Base-by-base conservation (phyloP, 2,329 filamentous ascomycete species). In the Xylogone sp. region DNA sequence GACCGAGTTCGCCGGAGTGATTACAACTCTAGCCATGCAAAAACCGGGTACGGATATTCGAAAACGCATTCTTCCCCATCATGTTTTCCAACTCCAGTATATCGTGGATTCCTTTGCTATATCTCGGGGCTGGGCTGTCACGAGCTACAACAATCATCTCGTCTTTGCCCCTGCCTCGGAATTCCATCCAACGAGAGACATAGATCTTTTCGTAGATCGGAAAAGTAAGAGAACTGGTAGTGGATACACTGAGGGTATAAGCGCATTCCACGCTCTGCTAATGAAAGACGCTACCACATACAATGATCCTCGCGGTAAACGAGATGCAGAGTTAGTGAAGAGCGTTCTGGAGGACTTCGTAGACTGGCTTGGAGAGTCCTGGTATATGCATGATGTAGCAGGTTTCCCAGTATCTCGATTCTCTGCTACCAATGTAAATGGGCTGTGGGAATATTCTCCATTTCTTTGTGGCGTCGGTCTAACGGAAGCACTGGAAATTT, bases 71-170 rank as follows among this genome's bases (percentile, higher is more conserved):
- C 62, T 72, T 1, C 75, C 75, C 0, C 71, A 74, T 31, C 69
- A 73, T 53, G 71, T 79, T 1, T 77, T 80, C 51, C 69, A 78
- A 34, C 62, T 80, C 0, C 74, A 79, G 53, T 74, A 70, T 51
- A 75, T 79, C 31, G 68, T 78, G 10, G 76, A 79, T 53, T 73
- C 75, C 1, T 62, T 76, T 31, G 64, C 67, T 2, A 62, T 71
- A 1, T 76, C 69, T 12, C 69, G 69, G 1, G 74, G 75, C 3
- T 79, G 76, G 75, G 63, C 60, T 1, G 18, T 68, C 2, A n/a
- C n/a, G n/a, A 62, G 55, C 46, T 27, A 72, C 2, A 45, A 51
- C 12, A 69, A 70, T 0, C 69, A 75, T 58, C 51, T 71, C 7
- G 43, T 75, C 1, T 53, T 42, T 29, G 34, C 64, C 10, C 71